Evolutionary conservation across 2,329 filamentous ascomycete genomes (phyloP), one percentile per base, ranked within the genome.

Genomic region (Botrytis pseudocinerea): DNA sequence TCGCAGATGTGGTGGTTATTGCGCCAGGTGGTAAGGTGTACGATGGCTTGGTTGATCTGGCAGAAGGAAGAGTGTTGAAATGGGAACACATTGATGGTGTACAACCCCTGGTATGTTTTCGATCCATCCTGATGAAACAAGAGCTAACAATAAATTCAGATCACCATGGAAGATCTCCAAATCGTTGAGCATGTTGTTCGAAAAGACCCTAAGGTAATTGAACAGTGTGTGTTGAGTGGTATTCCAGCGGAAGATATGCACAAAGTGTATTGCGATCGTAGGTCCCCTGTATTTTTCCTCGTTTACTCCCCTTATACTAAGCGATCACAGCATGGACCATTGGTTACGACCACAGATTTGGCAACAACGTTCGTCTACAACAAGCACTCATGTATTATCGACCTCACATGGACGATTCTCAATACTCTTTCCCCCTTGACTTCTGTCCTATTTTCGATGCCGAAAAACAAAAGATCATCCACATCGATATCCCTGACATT

Each of bases 341-440:
- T 82, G 95, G 95, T 66, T 97, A 94, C 80, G 95, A 98, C 78
- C 93, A 97, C 84, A 91, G 95, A 62, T 96, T 94, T 79, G 95
- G 94, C 75, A 95, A 84, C 81, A 85, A 85, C 61, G 86, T 93
- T 61, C 90, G 95, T 71, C 88, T 97, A 6, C 95, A 98, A 83
- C 95, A 98, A 83, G 95, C 94, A 2, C 85, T 98, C 71, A 97
- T 97, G 94, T 98, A 98, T 85, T 98, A 97, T 82, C 90, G 95
- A 25, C 94, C 94, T 5, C 87, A 95, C 78, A 80, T 92, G 28
- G 94, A 97, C 79, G 93, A 95, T 83, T 93, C 89, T 82, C 95
- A 97, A 83, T 98, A 98, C 82, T 92, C 92, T 57, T 97, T 91
- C 80, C 95, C 95, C 0, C 88, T 98, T 70, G 95, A 98, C 82